Evolutionary conservation across 139 green algal species (phyloP), one percentile per base, ranked within the genome.

Genomic region (Haematococcus lacustris): DNA sequence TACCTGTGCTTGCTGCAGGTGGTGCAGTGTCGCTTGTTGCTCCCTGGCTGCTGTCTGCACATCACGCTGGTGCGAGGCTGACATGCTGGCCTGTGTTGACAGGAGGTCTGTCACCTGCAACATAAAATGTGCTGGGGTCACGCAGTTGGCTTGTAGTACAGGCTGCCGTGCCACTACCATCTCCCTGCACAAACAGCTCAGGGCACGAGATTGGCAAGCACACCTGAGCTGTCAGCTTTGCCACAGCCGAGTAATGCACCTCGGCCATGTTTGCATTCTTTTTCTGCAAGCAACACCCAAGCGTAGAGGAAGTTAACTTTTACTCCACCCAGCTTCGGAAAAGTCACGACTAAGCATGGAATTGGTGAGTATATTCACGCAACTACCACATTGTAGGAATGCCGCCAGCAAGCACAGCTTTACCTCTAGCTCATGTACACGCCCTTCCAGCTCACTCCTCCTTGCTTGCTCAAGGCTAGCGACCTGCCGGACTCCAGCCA

Each of bases 221-320:
- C 30, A 47, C 3, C 21, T 64, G 21, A n/a, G n/a, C 57, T 35
- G 5, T 30, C 23, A 64, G 34, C 30, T 23, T 7, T 26, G 6
- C 33, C 32, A 28, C 33, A 43, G 3, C 34, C 61, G 32, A 68
- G n/a, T 13, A 68, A 50, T 83, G 78, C 37, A 60, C 65, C 34
- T 69, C 73, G 2, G 76, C 78, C 32, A 74, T 72, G 7, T 39
- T 37, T 6, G 35, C 62, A 62, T 73, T 74, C 64, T 79, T 70
- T 0, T n/a, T 40, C 77, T 83, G 73, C 60, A 66, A 6, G 4
- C 33, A 47, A 70, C 9, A 35, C 21, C 66, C 51, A 51, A 70
- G 32, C 9, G 32, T 28, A 41, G 5, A 68, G 5, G 34, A 30
- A 41, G 4, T 50, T 13, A 43, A 17, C 25, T 30, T 28, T 25